phyloP scores from a whole-genome alignment of 225 moss, liverwort and hornwort species.

The Asterella californica region DNA sequence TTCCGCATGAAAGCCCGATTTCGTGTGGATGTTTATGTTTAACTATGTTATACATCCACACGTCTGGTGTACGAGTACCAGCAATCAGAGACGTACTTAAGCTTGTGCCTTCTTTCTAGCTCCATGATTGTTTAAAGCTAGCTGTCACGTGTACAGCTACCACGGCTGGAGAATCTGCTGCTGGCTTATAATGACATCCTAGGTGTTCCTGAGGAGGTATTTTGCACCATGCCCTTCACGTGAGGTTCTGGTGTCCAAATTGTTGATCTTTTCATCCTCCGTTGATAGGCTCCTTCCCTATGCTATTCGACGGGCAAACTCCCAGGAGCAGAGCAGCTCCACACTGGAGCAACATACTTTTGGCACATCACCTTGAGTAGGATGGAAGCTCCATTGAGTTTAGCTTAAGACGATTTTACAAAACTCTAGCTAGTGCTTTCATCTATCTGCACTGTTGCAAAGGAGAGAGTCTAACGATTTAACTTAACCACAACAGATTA shows the following conservation, averaged over 20 bases:
- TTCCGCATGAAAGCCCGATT: no score
- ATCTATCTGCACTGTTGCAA: not conserved
- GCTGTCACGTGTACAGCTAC: not conserved
- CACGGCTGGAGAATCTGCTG: slow-evolving; percentile 19
- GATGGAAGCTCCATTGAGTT: no score
- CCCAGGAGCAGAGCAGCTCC: no score
- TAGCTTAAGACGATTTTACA: not conserved
- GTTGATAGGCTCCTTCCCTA: not conserved
- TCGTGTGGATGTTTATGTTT: no score
- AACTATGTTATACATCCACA: not conserved
- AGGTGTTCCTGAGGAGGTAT: slow-evolving; percentile 17
- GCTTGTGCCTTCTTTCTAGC: not conserved
- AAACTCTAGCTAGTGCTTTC: not conserved
- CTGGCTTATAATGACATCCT: slow-evolving; percentile 7
- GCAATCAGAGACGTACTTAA: not conserved
- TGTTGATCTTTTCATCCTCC: not conserved
- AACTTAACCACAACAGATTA: slow-evolving; percentile 1
- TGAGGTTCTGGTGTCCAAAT: not conserved
- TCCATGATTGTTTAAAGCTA: not conserved
- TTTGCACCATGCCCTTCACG: not conserved
- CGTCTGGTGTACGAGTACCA: not conserved
- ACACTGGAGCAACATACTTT: no score
- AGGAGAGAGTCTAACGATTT: not conserved
- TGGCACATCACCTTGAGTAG: no score
- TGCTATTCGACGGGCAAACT: not conserved